Evolutionary conservation across 1,139 yeast species (phyloP).

Genomic region (Pneumocystis carinii): DNA sequence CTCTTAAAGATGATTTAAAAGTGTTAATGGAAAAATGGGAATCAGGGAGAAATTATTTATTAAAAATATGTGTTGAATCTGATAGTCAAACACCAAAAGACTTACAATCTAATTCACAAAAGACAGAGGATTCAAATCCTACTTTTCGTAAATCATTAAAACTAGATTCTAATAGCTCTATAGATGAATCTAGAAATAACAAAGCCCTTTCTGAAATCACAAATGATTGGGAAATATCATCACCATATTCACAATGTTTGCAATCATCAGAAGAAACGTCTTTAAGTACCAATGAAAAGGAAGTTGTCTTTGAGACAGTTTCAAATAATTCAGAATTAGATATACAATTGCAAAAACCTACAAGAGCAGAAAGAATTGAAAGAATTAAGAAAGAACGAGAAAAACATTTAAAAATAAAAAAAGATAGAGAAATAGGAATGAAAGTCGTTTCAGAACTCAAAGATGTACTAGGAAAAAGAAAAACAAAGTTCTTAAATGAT

Average conservation of each 20-base stretch:
- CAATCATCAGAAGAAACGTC: neutral
- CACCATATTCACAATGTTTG: neutral
- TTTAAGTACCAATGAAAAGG: neutral
- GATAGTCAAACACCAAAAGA: neutral
- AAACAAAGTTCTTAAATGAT: neutral
- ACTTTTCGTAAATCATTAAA: neutral
- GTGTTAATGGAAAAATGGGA: constrained; percentile 23
- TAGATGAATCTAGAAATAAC: neutral
- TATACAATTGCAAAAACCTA: neutral
- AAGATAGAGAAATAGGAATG: neutral
- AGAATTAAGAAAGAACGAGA: neutral
- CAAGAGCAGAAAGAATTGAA: neutral
- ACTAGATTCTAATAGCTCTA: neutral
- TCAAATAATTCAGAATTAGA: neutral
- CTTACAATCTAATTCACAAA: neutral
- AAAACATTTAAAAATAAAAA: neutral
- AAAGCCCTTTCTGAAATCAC: neutral
- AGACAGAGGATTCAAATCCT: neutral
- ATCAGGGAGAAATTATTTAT: constrained; percentile 15
- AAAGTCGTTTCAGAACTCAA: constrained; percentile 1
- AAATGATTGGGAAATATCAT: neutral
- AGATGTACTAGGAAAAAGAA: constrained; percentile 1
- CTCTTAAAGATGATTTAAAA: constrained; percentile 22
- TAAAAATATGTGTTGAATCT: neutral
- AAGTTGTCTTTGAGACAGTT: neutral